Base-by-base conservation (phyloP, 352 stramenopile species). In the Elongisporangium undulatum region DNA sequence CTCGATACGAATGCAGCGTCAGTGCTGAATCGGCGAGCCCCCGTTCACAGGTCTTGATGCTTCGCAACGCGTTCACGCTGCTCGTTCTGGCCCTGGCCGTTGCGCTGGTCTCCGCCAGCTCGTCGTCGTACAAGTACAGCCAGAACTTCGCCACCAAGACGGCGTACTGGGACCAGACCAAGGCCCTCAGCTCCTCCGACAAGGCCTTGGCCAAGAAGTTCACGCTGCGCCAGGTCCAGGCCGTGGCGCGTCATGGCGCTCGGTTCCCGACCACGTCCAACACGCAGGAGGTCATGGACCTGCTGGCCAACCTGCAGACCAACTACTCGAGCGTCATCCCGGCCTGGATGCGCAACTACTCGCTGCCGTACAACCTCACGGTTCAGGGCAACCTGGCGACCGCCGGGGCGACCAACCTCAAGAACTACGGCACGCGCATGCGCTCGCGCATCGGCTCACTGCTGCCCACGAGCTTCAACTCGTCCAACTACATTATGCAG, bases 221-320 rank as follows among this genome's bases (percentile, higher is more conserved):
- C 29, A 41, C 29, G 29, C 29, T 41, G 29, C 29, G 29, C 29
- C 29, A 41, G 8, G 29, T 41, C 29, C 29, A 41, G 10, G 22
- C 5, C 4, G 13, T 22, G 5, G 21, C 21, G 51, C 24, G n/a
- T 48, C 13, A 50, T 23, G 17, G 39, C 15, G 45, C 23, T 21
- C 84, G 77, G 19, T 88, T 70, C 56, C 82, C 79, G 16, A 89
- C 77, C n/a, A 63, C 75, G 8, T 61, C 67, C 21, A 74, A 77
- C 26, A 88, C 78, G 49, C 49, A 61, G 26, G 75, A 89, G 49
- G 78, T 85, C 23, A 58, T 76, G 16, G 45, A 61, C 13, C 52
- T 89, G 26, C 51, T 90, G 5, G 19, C 53, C 19, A 74, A 73
- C 50, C 69, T 92, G 13, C 61, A 79, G 53, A 62, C 66, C 4